Percentiles rank a stretch among this genome's conserved stretches.
phyloP scores from a whole-genome alignment of 2,329 filamentous ascomycete species.

The Tympanopsis confertula region DNA sequence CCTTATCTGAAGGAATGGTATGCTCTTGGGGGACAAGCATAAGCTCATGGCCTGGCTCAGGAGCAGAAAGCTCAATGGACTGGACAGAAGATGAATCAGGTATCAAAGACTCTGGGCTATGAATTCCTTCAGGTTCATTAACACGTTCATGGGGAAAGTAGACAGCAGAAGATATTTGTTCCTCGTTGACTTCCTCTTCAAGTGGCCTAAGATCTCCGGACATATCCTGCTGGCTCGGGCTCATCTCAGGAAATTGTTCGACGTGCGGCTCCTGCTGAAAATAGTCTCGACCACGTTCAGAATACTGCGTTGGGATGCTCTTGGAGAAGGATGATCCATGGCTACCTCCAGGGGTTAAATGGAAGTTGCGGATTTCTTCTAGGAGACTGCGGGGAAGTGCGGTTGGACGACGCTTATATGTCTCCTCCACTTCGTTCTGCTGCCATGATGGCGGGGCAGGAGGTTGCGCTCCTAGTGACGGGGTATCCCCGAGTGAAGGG shows the following conservation, averaged over 20 bases:
- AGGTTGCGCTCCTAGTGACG: too few species aligned
- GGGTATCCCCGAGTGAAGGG: not conserved
- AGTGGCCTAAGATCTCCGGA: too few species aligned
- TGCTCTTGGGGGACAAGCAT: slow-evolving; percentile 2
- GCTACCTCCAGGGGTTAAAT: slow-evolving; percentile 31
- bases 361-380: slow-evolving; percentile 43
- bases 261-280: not conserved
- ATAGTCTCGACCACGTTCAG: slow-evolving; percentile 11
- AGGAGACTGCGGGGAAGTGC: slow-evolving; percentile 34
- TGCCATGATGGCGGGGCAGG: too few species aligned
- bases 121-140: slow-evolving; percentile 21
- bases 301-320: slow-evolving; percentile 22
- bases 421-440: not conserved
- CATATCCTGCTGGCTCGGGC: too few species aligned
- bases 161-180: slow-evolving; percentile 52
- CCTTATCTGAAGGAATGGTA: slow-evolving; percentile 3
- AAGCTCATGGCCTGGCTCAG: not conserved
- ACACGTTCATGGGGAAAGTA: slow-evolving; percentile 52
- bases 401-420: slow-evolving; percentile 14
- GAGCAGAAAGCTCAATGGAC: not conserved
- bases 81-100: not conserved
- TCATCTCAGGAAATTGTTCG: not conserved
- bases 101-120: not conserved
- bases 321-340: slow-evolving; percentile 29
- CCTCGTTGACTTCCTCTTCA: slow-evolving; percentile 46